These are phyloP conservation scores for Botryotinia convoluta DNA, from an alignment of 2,329 filamentous ascomycete species.

Conservation along the genomic window DNA sequence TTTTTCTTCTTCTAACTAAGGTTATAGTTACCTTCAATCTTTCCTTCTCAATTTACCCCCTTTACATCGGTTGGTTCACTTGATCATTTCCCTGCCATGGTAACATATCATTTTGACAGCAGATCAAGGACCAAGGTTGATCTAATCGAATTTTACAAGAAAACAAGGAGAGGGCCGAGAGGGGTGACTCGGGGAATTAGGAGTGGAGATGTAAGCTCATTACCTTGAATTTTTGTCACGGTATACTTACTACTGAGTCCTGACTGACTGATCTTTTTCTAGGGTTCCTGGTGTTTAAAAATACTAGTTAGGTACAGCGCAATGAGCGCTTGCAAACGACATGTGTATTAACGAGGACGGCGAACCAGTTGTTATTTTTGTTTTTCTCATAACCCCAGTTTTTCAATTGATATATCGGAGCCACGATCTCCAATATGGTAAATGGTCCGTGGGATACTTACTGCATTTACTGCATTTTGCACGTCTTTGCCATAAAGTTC, in stretches of 20 bases:
- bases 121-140: not conserved
- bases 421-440: slow-evolving; percentile 16
- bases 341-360: not conserved
- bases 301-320: not conserved
- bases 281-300: not conserved
- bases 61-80: slow-evolving; percentile 4
- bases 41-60: not conserved
- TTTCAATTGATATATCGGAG: not conserved
- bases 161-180: not conserved
- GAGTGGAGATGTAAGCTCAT: not conserved
- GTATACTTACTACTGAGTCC: not conserved
- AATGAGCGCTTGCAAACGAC: slow-evolving; percentile 6
- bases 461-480: not conserved
- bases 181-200: not conserved
- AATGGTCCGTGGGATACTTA: slow-evolving; percentile 10
- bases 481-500: slow-evolving; percentile 4
- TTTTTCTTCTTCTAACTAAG: not conserved
- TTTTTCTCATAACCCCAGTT: slow-evolving; percentile 9
- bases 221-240: slow-evolving; percentile 1
- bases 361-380: slow-evolving; percentile 5
- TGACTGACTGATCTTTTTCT: not conserved
- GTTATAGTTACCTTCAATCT: not conserved
- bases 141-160: not conserved
- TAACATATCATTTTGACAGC: not conserved
- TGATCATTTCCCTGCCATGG: not conserved